Conservation (phyloP, 371 early-diverging fungal genomes). For the Mucor saturninus region DNA sequence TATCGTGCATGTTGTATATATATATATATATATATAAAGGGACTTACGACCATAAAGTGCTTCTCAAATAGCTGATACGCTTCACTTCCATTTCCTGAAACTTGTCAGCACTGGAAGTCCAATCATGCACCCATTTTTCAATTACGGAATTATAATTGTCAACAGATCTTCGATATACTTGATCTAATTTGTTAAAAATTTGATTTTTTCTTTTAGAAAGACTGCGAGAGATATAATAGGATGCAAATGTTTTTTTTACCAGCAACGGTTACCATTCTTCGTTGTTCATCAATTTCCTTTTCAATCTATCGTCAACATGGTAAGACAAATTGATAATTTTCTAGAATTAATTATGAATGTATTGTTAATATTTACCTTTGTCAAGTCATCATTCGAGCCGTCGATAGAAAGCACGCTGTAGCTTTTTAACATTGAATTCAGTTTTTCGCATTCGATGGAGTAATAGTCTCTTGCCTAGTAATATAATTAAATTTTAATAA, state of each 20-base stretch:
- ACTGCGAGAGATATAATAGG: too few relatives aligned
- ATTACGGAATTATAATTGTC: conserved; percentile 38
- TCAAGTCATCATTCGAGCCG: not conserved
- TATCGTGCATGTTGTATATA: not conserved
- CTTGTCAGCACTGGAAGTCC: conserved; percentile 36
- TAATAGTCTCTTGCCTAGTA: conserved; percentile 36
- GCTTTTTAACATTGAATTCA: conserved; percentile 19
- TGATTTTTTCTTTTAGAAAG: conserved; percentile 23
- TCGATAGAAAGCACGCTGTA: not conserved
- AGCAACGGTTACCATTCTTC: conserved; percentile 25
- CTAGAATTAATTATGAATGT: not conserved
- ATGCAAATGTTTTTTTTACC: conserved; percentile 13
- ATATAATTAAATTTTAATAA: not conserved
- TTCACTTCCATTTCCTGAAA: conserved; percentile 53
- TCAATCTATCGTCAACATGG: conserved; percentile 31
- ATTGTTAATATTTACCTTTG: not conserved
- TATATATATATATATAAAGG: not conserved
- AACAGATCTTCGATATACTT: conserved; percentile 43
- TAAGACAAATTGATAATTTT: conserved; percentile 12
- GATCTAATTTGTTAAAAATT: conserved; percentile 41
- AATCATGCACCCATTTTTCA: conserved; percentile 40
- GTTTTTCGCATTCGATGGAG: conserved; percentile 22
- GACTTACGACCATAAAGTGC: conserved; percentile 47
- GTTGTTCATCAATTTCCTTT: conserved; percentile 40
- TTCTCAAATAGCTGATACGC: conserved; percentile 43